Conservation (phyloP, 306 rosid species). For the Adenanthera pavonina region DNA sequence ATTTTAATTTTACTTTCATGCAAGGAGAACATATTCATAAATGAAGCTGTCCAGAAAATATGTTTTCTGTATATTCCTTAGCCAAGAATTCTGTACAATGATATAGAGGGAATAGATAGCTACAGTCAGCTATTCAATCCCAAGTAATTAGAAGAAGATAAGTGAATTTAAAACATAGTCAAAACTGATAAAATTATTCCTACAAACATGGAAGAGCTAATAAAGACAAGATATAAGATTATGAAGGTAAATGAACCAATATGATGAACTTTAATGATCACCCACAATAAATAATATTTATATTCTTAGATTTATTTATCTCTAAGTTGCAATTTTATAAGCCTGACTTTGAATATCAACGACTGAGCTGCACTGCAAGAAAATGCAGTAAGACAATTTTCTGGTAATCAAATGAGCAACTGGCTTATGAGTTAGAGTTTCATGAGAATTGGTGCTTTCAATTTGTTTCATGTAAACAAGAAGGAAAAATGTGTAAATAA, state of each 20-base stretch:
- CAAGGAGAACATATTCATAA: slow-evolving; percentile 12
- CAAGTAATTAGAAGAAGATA: background rate
- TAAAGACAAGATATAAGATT: background rate
- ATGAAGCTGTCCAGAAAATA: background rate
- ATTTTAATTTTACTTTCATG: background rate
- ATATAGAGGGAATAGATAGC: background rate
- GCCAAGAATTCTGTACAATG: background rate
- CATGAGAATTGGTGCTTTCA: slow-evolving; percentile 21
- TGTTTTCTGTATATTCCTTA: background rate
- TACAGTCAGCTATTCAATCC: background rate
- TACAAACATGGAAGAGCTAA: background rate
- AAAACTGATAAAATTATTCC: background rate
- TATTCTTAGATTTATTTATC: slow-evolving; percentile 17
- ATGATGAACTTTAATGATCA: background rate
- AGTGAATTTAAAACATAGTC: background rate
- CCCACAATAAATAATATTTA: background rate
- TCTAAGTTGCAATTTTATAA: slow-evolving; percentile 15
- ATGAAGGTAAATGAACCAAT: background rate
- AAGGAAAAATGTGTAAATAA: background rate
- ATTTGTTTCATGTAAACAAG: slow-evolving; percentile 11
- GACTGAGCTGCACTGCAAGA: background rate
- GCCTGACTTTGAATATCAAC: background rate
- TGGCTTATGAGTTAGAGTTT: slow-evolving; percentile 18
- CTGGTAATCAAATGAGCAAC: slow-evolving; percentile 14
- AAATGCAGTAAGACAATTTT: background rate